These are phyloP conservation scores for Camellia oleifera DNA, from an alignment of 179 eudicot species.

Conservation along the genomic window DNA sequence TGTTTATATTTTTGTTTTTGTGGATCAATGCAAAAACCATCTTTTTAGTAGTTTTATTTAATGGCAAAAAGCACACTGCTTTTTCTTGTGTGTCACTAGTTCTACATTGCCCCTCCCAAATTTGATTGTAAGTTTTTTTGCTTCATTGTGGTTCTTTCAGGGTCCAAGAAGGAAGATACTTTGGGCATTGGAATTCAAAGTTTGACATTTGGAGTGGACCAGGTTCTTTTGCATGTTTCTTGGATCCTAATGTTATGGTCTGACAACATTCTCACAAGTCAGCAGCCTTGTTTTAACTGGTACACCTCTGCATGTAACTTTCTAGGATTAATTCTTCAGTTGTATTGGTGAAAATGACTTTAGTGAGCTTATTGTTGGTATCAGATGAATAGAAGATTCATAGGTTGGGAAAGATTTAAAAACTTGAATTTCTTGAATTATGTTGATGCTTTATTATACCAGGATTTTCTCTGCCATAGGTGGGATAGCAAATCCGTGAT, in stretches of 20 bases:
- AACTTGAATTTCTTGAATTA: conserved; percentile 4
- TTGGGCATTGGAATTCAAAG: conserved; percentile 54
- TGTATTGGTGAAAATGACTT: conserved; percentile 20
- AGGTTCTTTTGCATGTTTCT: not conserved
- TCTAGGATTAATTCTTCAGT: conserved; percentile 1
- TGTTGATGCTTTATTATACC: not conserved
- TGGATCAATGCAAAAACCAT: no score
- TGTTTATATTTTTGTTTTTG: not conserved
- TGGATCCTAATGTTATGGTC: not conserved
- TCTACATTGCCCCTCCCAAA: not conserved
- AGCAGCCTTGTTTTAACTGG: conserved; percentile 10
- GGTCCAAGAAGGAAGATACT: conserved; percentile 89
- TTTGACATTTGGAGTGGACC: conserved; percentile 18
- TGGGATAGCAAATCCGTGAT: not conserved
- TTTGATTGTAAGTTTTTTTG: not conserved
- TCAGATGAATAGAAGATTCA: not conserved
- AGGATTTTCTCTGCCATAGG: not conserved
- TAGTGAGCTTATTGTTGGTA: not conserved
- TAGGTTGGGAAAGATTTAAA: not conserved
- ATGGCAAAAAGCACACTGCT: not conserved
- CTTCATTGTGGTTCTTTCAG: conserved; percentile 35
- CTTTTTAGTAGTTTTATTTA: no score
- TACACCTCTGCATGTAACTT: conserved; percentile 16
- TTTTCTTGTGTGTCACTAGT: not conserved
- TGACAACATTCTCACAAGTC: not conserved